Percentiles rank a stretch among this genome's conserved stretches.
phyloP scores from a whole-genome alignment of 2,329 filamentous ascomycete genomes.

The Nemania sp. region DNA sequence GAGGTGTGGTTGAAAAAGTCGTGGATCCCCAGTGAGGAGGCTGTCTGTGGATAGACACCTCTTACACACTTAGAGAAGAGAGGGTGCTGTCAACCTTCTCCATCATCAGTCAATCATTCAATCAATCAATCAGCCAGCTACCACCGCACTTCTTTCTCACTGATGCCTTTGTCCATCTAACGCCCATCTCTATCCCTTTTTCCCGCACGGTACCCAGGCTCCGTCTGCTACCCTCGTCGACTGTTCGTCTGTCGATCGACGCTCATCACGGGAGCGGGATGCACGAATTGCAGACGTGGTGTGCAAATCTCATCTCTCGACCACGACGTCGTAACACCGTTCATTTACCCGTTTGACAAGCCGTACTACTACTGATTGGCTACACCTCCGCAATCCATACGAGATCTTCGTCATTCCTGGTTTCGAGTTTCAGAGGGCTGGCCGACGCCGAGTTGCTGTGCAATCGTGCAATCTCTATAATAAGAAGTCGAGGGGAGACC shows the following conservation, averaged over 20 bases:
- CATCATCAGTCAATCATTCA: neutral
- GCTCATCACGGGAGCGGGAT: conserved; percentile 15
- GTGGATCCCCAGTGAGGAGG: conserved; percentile 6
- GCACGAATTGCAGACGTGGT: conserved; percentile 17
- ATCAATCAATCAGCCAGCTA: neutral
- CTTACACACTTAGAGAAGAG: neutral
- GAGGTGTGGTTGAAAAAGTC: conserved; percentile 9
- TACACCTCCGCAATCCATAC: conserved; percentile 15
- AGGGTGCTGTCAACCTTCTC: conserved; percentile 8
- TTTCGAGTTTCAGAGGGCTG: neutral
- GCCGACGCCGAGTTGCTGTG: too few species aligned
- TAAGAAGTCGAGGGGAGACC: neutral
- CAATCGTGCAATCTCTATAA: too few species aligned
- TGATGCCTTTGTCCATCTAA: neutral
- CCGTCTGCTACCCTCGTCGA: conserved; percentile 17
- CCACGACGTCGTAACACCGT: conserved; percentile 19
- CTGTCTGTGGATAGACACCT: neutral
- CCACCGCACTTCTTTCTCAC: neutral
- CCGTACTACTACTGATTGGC: conserved; percentile 11
- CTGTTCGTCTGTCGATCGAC: neutral
- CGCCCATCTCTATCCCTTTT: neutral
- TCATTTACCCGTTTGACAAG: conserved; percentile 19
- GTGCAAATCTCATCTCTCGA: conserved; percentile 9
- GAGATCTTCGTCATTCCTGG: conserved; percentile 9
- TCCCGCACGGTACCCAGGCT: conserved; percentile 15